Evolutionary conservation across 176 grass and related monocot genomes (phyloP), one percentile per base, ranked within the genome.

Genomic region (Puccinellia tenuiflora): DNA sequence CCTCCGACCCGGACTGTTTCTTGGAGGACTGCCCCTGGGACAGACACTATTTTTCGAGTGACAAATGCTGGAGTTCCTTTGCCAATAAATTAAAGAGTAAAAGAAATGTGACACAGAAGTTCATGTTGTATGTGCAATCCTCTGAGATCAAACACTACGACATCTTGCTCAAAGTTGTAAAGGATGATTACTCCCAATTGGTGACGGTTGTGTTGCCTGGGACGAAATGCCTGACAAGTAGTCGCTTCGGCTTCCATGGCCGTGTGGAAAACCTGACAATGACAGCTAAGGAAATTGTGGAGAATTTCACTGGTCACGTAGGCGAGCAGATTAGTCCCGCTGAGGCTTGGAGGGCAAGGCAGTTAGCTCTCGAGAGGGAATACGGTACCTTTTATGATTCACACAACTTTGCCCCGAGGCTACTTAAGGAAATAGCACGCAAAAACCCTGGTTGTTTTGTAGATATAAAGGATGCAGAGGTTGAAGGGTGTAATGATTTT

Each of bases 341-440:
- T 48, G 75, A 9, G 20, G 75, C 29, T 2, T 86, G 84, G 77
- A 80, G 42, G 31, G 67, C 14, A 52, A 86, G 48, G 30, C 43
- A 80, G 31, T 17, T 52, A 8, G 42, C 30, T 9, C 9, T 63
- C 4, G 84, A 86, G 31, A 20, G 17, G n/a, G 7, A 47, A 11
- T 80, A n/a, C 38, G 53, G 43, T 3, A 80, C 55, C 7, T 86
- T 63, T 53, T 74, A 86, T 64, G 84, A 86, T 53, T 63, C 68
- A 40, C 26, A 80, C 67, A 15, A 52, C 68, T 86, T 73, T 52
- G 67, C 8, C 10, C 67, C 77, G 0, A 73, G 30, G 42, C 40
- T 86, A n/a, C 42, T 86, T 0, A 52, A 48, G 64, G 40, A 24
- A 8, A 65, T 80, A 56, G 21, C 17, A 30, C 0, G 1, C 6